phyloP scores from a whole-genome alignment of 176 grass and related monocot genomes.

The Lolium multiflorum region DNA sequence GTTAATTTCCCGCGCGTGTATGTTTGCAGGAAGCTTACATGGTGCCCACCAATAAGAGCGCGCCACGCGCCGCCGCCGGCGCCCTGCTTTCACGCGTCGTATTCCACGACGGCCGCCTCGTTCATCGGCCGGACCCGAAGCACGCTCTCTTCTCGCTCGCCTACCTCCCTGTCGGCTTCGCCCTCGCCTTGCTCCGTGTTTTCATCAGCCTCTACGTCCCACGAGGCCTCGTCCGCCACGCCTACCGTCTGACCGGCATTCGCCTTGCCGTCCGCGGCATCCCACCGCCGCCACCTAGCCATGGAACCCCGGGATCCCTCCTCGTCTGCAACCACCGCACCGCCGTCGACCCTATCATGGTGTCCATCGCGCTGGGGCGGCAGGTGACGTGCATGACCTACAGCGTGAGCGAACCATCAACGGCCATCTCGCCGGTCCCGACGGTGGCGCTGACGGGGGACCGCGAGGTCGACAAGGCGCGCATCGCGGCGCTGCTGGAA shows the following conservation, averaged over 20 bases:
- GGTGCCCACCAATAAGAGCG: neutral
- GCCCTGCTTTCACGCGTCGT: neutral
- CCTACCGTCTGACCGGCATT: neutral
- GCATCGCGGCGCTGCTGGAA: neutral
- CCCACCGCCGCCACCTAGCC: neutral
- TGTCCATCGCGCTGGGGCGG: neutral
- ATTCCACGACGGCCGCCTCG: constrained; percentile 6
- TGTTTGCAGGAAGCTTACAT: neutral
- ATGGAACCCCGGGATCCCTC: neutral
- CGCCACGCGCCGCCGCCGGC: fast-evolving
- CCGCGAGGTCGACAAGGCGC: neutral
- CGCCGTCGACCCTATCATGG: neutral
- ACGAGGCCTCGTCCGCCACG: neutral
- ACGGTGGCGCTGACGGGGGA: neutral
- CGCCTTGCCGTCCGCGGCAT: neutral
- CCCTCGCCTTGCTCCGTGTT: neutral
- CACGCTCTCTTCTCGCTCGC: neutral
- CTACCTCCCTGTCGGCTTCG: neutral
- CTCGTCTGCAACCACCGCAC: constrained; percentile 16
- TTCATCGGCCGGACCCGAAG: neutral
- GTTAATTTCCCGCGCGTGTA: too few species aligned
- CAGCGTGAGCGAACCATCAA: neutral
- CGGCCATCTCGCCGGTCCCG: neutral
- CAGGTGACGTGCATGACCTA: neutral
- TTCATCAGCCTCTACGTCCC: neutral